These are phyloP conservation scores for Stylonectria norvegica DNA, from an alignment of 2,329 filamentous ascomycete species.

Conservation along the genomic window DNA sequence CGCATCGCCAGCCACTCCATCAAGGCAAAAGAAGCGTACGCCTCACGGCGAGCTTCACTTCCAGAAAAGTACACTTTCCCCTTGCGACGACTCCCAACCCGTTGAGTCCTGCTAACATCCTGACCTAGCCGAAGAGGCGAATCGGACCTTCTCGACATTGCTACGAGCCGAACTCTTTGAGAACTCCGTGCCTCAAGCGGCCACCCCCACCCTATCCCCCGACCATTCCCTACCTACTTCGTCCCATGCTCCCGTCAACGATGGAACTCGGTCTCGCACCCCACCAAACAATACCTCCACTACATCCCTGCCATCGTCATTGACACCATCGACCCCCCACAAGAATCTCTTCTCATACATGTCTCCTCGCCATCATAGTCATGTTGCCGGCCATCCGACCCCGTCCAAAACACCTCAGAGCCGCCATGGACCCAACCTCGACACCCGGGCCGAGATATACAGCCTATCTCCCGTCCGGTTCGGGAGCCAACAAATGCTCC, in stretches of 20 bases:
- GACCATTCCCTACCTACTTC: constrained; percentile 51
- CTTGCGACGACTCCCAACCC: neutral
- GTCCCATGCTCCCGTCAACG: constrained; percentile 52
- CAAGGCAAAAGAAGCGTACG: constrained; percentile 76
- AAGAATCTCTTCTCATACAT: constrained; percentile 96
- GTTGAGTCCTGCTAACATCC: constrained; percentile 8
- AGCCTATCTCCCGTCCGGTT: constrained; percentile 91
- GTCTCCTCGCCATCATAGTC: constrained; percentile 67
- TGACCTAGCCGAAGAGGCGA: constrained; percentile 77
- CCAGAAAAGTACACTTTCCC: constrained; percentile 68
- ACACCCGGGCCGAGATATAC: constrained; percentile 89
- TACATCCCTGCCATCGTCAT: constrained; percentile 63
- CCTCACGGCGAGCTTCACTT: constrained; percentile 91
- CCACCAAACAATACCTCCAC: constrained; percentile 66
- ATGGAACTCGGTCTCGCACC: constrained; percentile 73
- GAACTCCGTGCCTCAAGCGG: constrained; percentile 77
- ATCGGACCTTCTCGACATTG: constrained; percentile 84
- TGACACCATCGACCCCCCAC: constrained; percentile 92
- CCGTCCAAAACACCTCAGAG: constrained; percentile 87
- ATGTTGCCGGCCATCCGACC: constrained; percentile 76
- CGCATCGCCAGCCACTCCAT: constrained; percentile 87
- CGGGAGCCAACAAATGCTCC: constrained; percentile 87
- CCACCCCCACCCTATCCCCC: constrained; percentile 60
- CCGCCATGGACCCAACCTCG: constrained; percentile 81
- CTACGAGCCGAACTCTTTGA: constrained; percentile 92